Conservation (phyloP, 495 filamentous ascomycete genomes). For the Aspergillus heteromorphus region DNA sequence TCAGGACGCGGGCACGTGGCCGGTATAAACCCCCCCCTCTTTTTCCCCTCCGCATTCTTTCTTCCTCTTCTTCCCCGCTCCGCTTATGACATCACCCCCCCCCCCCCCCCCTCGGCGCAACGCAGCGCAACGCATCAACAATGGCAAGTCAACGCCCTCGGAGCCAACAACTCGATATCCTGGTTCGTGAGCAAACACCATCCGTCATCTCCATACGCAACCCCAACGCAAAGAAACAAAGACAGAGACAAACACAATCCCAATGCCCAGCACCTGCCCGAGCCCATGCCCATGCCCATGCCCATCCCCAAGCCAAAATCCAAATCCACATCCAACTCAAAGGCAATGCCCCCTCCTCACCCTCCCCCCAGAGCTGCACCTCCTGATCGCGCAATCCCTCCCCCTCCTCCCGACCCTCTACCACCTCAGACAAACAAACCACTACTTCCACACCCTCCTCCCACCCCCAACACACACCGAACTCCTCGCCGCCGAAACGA, state of each 20-base stretch:
- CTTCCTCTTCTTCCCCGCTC: not conserved
- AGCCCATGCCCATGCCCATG: no score
- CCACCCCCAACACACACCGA: conserved; percentile 21
- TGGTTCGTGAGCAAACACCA: no score
- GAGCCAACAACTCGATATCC: no score
- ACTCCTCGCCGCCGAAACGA: conserved; percentile 24
- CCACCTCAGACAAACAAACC: conserved; percentile 46
- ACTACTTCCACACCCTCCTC: conserved; percentile 22
- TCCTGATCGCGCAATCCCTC: conserved; percentile 48
- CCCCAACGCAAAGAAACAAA: no score
- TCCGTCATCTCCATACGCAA: not conserved
- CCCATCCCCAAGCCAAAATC: conserved; percentile 43
- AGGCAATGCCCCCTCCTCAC: not conserved
- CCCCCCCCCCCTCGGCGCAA: not conserved
- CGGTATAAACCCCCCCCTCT: no score
- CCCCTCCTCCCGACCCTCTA: conserved; percentile 51
- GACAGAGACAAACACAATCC: no score
- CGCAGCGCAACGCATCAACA: not conserved
- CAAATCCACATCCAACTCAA: not conserved
- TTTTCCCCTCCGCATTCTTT: no score
- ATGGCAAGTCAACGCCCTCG: not conserved
- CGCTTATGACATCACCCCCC: not conserved
- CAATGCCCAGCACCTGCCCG: no score
- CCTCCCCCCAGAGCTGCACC: conserved; percentile 55
- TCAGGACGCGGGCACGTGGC: no score